A percentile compares a stretch with the other conserved stretches of the same genome.
Conservation (phyloP, 2,329 filamentous ascomycete genomes). For the Plenodomus lindquistii region DNA sequence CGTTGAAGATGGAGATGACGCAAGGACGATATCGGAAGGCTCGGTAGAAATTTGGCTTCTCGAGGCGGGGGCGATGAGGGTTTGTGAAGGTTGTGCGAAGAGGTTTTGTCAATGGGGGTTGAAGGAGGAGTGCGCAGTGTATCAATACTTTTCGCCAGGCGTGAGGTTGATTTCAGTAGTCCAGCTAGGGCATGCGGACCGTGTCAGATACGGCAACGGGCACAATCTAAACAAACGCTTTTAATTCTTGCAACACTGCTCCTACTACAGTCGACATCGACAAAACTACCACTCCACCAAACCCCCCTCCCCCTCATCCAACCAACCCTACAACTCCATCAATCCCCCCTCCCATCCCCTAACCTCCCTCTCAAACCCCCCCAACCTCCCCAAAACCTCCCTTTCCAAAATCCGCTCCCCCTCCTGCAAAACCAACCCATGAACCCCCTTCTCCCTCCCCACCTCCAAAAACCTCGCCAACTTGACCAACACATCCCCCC, state of each 20-base stretch:
- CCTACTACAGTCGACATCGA: no score
- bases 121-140: background rate
- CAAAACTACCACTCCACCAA: background rate
- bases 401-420: slow-evolving; percentile 37
- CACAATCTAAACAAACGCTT: no score
- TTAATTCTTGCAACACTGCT: no score
- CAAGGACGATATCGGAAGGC: slow-evolving; percentile 53
- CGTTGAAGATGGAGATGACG: slow-evolving; percentile 75
- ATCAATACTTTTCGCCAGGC: background rate
- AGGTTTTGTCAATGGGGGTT: background rate
- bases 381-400: slow-evolving; percentile 16
- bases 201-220: no score
- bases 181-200: no score
- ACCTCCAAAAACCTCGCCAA: slow-evolving; percentile 31
- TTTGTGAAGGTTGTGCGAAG: no score
- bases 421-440: slow-evolving; percentile 45
- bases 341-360: background rate
- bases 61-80: no score
- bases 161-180: background rate
- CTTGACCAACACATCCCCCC: slow-evolving; percentile 25
- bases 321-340: background rate
- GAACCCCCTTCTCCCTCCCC: slow-evolving; percentile 25
- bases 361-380: slow-evolving; percentile 3
- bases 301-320: background rate
- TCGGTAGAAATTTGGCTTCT: slow-evolving; percentile 12